Conservation (phyloP, 768 basidiomycete species). For the Agaricus sinodeliciosus region DNA sequence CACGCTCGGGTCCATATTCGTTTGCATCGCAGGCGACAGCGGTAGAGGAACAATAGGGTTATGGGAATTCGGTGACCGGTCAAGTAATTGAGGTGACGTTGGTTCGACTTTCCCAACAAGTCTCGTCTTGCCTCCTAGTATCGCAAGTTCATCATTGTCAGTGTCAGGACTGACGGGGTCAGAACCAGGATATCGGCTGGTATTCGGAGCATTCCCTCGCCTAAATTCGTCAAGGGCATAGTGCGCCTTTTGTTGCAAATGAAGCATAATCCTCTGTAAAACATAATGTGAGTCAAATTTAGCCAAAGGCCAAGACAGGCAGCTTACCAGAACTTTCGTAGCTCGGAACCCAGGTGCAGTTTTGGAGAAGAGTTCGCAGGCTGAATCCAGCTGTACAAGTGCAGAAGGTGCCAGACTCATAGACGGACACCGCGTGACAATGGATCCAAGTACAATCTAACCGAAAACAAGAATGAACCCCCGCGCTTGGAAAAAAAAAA, state of each 20-base stretch:
- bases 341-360: constrained; percentile 62
- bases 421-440: constrained; percentile 72
- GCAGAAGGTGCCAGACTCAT: constrained; percentile 75
- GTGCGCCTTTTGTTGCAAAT: constrained; percentile 60
- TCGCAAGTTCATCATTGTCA: constrained; percentile 57
- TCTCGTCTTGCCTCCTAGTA: constrained; percentile 61
- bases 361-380: constrained; percentile 68
- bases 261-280: constrained; percentile 54
- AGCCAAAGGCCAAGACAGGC: background rate
- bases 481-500: background rate
- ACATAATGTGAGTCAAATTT: background rate
- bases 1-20: constrained; percentile 54
- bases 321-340: constrained; percentile 53
- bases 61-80: constrained; percentile 63
- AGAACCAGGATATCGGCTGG: constrained; percentile 28
- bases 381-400: constrained; percentile 65
- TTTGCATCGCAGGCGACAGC: constrained; percentile 41
- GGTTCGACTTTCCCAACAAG: constrained; percentile 58
- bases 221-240: constrained; percentile 57
- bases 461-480: constrained; percentile 7
- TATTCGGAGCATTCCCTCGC: constrained; percentile 44
- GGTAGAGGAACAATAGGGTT: constrained; percentile 72
- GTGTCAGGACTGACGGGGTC: constrained; percentile 38
- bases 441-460: constrained; percentile 67
- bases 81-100: constrained; percentile 44